Conservation (phyloP, 106 monocot genomes). For the Gastrodia elata region DNA sequence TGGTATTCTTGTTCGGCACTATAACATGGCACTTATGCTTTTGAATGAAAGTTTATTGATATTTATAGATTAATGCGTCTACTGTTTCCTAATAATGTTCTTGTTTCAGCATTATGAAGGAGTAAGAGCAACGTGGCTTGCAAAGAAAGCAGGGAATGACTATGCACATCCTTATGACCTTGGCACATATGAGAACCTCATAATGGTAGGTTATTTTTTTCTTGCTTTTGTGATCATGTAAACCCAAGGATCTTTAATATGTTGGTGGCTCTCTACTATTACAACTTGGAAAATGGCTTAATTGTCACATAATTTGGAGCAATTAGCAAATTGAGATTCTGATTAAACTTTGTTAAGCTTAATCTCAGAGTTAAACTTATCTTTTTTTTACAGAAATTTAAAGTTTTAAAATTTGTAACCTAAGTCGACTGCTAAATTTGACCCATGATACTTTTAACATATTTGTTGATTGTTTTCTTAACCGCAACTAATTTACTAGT, state of each 20-base stretch:
- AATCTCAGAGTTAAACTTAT: not conserved
- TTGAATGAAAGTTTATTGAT: not conserved
- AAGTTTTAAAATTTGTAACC: not conserved
- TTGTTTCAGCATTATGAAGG: constrained; percentile 98
- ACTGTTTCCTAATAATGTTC: constrained; percentile 1
- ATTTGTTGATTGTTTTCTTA: too few species aligned
- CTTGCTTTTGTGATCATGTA: not conserved
- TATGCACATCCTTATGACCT: constrained; percentile 94
- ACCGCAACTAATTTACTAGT: too few species aligned
- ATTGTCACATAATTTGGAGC: not conserved
- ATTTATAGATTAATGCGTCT: not conserved
- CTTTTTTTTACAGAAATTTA: not conserved
- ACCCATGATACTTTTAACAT: too few species aligned
- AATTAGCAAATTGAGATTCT: too few species aligned
- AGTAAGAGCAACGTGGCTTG: constrained; percentile 94
- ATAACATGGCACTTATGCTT: constrained; percentile 41
- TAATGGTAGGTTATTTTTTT: constrained; percentile 34
- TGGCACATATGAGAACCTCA: constrained; percentile 84
- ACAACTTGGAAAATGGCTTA: not conserved
- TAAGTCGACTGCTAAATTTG: not conserved
- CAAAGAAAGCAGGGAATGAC: constrained; percentile 70
- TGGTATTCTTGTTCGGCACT: too few species aligned
- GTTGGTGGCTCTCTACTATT: not conserved
- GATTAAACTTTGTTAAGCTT: not conserved
- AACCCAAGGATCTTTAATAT: not conserved